Conservation (phyloP, 2,329 filamentous ascomycete genomes). For the Helminthosporium solani region DNA sequence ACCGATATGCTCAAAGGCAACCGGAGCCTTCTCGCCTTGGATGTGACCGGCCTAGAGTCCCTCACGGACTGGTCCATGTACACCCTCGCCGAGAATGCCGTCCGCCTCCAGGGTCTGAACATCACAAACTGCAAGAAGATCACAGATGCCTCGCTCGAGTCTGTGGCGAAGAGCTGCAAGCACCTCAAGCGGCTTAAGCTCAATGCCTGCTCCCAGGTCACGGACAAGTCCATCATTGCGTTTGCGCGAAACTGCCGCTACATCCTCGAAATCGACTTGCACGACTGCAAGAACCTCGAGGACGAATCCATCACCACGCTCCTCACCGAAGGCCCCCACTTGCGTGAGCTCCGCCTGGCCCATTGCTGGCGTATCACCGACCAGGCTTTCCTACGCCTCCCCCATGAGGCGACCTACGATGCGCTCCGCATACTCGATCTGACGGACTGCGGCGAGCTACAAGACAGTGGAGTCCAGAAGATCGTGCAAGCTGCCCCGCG, state of each 20-base stretch:
- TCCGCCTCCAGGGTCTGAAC: constrained; percentile 85
- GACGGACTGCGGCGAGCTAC: constrained; percentile 81
- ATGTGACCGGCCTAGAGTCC: constrained; percentile 78
- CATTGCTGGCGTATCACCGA: constrained; percentile 85
- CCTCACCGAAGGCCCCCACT: constrained; percentile 71
- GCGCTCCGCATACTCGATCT: constrained; percentile 90
- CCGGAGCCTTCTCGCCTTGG: constrained; percentile 78
- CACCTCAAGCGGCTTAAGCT: constrained; percentile 94
- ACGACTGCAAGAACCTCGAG: constrained; percentile 78
- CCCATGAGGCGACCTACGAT: constrained; percentile 70
- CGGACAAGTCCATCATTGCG: constrained; percentile 76
- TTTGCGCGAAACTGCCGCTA: constrained; percentile 88
- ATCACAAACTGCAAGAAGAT: constrained; percentile 83
- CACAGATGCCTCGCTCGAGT: constrained; percentile 80
- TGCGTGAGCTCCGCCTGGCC: constrained; percentile 87
- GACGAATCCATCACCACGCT: constrained; percentile 82
- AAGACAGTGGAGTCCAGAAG: constrained; percentile 82
- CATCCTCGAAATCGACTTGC: constrained; percentile 93
- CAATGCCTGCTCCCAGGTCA: constrained; percentile 85
- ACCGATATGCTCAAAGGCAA: constrained; percentile 78
- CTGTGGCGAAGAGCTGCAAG: constrained; percentile 76
- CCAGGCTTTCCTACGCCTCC: constrained; percentile 79
- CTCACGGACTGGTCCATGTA: constrained; percentile 81
- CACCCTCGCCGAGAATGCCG: constrained; percentile 77
- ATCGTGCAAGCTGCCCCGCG: constrained; percentile 86